Evolutionary conservation across 176 grass and related monocot species (phyloP).

Genomic region (Canna indica): DNA sequence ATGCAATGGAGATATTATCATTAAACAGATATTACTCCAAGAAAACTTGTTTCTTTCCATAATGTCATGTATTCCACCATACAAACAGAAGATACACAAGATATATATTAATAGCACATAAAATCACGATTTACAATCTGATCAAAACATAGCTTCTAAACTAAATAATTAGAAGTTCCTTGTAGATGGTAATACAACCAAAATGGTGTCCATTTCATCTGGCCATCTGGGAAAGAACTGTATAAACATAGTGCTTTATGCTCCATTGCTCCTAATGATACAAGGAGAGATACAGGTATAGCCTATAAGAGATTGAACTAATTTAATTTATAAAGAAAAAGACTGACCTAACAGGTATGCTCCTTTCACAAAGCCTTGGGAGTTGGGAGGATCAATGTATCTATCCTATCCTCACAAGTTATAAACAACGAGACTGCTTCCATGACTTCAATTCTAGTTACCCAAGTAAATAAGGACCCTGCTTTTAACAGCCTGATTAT

Average conservation of each 20-base stretch:
- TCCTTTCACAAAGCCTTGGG: too few species aligned
- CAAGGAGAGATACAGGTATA: too few species aligned
- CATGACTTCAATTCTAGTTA: neutral
- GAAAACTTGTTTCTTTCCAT: neutral
- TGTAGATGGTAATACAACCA: too few species aligned
- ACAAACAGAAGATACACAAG: neutral
- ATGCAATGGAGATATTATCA: too few species aligned
- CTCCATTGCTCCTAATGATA: too few species aligned
- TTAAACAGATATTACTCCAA: neutral
- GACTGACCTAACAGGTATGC: too few species aligned
- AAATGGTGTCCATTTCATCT: neutral
- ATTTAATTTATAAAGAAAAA: neutral
- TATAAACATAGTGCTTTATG: neutral
- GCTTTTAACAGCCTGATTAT: neutral
- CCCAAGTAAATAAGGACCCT: neutral
- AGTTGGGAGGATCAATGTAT: too few species aligned
- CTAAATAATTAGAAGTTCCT: neutral
- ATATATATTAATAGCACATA: neutral
- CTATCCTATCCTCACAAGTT: too few species aligned
- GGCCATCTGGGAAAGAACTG: neutral
- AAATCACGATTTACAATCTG: neutral
- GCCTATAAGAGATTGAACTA: neutral
- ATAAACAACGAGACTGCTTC: neutral
- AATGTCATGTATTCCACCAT: neutral
- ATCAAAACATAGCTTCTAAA: neutral